These are phyloP conservation scores for Antarctomyces pellizariae DNA, from an alignment of 495 filamentous ascomycete genomes.

Conservation along the genomic window DNA sequence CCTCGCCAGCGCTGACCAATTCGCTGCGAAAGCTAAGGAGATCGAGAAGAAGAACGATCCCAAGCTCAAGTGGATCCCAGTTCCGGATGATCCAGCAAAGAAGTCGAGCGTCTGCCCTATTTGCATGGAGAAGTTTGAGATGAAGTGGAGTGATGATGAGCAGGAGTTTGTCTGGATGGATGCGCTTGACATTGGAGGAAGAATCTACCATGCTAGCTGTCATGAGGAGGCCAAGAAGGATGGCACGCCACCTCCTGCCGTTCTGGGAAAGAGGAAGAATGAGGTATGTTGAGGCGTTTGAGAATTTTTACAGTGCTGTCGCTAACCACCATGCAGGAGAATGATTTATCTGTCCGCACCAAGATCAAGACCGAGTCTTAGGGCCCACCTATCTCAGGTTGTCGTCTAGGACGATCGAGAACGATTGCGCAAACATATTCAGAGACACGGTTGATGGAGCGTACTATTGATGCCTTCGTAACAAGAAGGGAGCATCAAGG, in stretches of 20 bases:
- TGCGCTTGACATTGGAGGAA: conserved; percentile 48
- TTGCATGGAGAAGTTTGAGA: conserved; percentile 87
- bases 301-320: neutral
- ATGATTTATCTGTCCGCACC: conserved; percentile 4
- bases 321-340: conserved; percentile 4
- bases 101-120: conserved; percentile 64
- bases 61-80: conserved; percentile 52
- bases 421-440: too few relatives aligned
- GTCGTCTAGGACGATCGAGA: too few relatives aligned
- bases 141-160: conserved; percentile 65
- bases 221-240: conserved; percentile 64
- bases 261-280: conserved; percentile 57
- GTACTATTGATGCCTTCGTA: too few relatives aligned
- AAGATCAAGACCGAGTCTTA: conserved; percentile 9
- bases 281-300: conserved; percentile 26
- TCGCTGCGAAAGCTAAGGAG: conserved; percentile 13
- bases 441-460: too few relatives aligned
- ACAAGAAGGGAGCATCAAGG: too few relatives aligned
- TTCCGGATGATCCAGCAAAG: conserved; percentile 50
- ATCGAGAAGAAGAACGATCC: conserved; percentile 25
- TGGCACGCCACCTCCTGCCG: conserved; percentile 20
- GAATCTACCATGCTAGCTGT: conserved; percentile 78
- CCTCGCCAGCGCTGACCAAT: conserved; percentile 7
- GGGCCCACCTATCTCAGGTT: too few relatives aligned
- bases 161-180: conserved; percentile 98